Evolutionary conservation across 2,329 filamentous ascomycete genomes (phyloP), one percentile per base, ranked within the genome.

Genomic region (Torrubiella hemipterigena): DNA sequence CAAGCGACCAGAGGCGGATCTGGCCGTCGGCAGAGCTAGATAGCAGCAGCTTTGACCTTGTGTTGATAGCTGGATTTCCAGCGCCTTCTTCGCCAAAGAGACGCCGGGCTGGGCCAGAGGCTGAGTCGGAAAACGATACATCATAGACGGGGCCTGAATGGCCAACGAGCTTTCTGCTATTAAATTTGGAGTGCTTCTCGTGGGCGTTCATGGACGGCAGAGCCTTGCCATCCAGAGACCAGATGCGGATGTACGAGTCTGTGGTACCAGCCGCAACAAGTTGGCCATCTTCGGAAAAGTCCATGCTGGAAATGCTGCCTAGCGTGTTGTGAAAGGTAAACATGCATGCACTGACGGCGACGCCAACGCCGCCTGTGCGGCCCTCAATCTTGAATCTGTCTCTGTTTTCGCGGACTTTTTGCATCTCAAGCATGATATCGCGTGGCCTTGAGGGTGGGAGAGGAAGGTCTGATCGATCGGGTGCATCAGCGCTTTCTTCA

Each of bases 321-420:
- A 86, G 78, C 1, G 84, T 93, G 55, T 98, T 98, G 63, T 98
- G 91, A 49, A 96, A 94, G 1, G 91, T 98, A 52, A 93, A 95
- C 82, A 96, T 96, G 63, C 84, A 91, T 16, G 93, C 79, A 46
- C 86, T 93, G 37, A 95, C 68, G 17, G 78, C 77, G 33, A 85
- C 75, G 11, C 87, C 85, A 30, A 87, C 71, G 7, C 87, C 89
- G 12, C 85, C 83, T 10, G 82, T 89, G 20, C 81, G 74, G 14
- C 78, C 75, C 37, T 93, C 83, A 35, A 96, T 89, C 49, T 76
- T 81, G 53, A 95, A 93, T 13, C 89, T 73, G 47, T 96, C 89
- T 15, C 91, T 77, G 47, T 93, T 84, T 54, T 98, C 91, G 41
- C 85, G 83, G 8, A 96, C 76, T 51, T 89, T 91, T 48, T 91